Conservation (phyloP, 352 stramenopile genomes). For the Peronospora farinosa region DNA sequence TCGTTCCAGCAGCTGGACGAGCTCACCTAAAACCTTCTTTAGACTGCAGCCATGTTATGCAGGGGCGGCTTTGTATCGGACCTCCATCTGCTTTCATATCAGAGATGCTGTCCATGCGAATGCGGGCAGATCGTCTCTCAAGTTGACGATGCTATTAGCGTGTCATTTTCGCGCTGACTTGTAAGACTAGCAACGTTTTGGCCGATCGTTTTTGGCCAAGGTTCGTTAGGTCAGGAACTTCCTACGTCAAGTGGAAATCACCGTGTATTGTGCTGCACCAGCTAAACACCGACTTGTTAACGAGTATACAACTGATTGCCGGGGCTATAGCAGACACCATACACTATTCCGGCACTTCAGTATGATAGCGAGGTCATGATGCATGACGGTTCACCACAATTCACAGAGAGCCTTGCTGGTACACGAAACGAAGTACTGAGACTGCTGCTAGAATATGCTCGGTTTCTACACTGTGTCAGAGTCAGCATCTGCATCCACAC, state of each 20-base stretch:
- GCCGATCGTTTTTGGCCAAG: no score
- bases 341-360: conserved; percentile 13
- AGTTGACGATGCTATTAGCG: conserved; percentile 14
- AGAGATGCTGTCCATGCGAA: conserved; percentile 8
- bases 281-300: neutral
- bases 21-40: conserved; percentile 1
- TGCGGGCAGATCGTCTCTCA: conserved; percentile 12
- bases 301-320: conserved; percentile 5
- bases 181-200: neutral
- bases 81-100: conserved; percentile 25
- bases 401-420: neutral
- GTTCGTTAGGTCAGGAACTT: neutral
- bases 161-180: neutral
- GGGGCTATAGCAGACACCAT: conserved; percentile 5
- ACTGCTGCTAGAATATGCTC: conserved; percentile 2
- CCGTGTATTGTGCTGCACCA: neutral
- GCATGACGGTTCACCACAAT: neutral
- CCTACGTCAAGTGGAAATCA: neutral
- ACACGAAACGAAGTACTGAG: conserved; percentile 13
- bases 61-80: no score
- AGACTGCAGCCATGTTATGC: no score
- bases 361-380: conserved; percentile 15
- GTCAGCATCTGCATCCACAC: conserved; percentile 10
- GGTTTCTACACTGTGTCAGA: conserved; percentile 20
- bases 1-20: conserved; percentile 17